These are phyloP conservation scores for Incumbomyces lentus DNA, from an alignment of 2,329 filamentous ascomycete species.

Conservation along the genomic window DNA sequence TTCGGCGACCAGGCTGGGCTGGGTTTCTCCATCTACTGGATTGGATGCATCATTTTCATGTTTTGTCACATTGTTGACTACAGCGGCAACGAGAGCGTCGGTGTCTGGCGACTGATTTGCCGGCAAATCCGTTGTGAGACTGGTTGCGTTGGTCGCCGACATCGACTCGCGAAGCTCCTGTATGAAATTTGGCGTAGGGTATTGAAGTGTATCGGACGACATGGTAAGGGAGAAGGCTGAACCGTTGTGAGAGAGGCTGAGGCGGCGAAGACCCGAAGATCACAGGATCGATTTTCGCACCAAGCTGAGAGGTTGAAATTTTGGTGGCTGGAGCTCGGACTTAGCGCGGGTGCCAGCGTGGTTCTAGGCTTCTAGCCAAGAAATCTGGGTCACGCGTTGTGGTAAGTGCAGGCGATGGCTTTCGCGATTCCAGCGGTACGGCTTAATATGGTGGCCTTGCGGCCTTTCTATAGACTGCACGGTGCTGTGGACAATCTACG, in stretches of 20 bases:
- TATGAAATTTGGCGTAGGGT: neutral
- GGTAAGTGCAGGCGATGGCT: neutral
- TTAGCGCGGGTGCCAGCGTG: neutral
- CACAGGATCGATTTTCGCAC: neutral
- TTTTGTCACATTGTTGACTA: neutral
- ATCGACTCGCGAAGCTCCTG: neutral
- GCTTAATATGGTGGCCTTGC: too few species aligned
- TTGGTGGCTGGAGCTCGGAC: neutral
- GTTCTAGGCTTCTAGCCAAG: too few species aligned
- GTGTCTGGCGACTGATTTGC: neutral
- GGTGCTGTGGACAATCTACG: too few species aligned
- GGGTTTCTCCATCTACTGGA: neutral
- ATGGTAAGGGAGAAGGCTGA: neutral
- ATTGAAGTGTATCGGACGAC: neutral
- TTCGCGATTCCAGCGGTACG: neutral
- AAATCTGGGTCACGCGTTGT: too few species aligned
- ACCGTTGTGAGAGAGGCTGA: neutral
- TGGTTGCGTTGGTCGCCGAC: neutral
- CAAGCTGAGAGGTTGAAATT: neutral
- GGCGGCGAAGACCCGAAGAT: neutral
- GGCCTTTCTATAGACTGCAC: too few species aligned
- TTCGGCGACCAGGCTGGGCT: neutral
- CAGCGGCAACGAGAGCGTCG: neutral
- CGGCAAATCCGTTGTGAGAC: neutral
- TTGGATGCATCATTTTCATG: conserved; percentile 7